phyloP scores from a whole-genome alignment of 2,329 filamentous ascomycete genomes.

The Ceratocystis ficicola region DNA sequence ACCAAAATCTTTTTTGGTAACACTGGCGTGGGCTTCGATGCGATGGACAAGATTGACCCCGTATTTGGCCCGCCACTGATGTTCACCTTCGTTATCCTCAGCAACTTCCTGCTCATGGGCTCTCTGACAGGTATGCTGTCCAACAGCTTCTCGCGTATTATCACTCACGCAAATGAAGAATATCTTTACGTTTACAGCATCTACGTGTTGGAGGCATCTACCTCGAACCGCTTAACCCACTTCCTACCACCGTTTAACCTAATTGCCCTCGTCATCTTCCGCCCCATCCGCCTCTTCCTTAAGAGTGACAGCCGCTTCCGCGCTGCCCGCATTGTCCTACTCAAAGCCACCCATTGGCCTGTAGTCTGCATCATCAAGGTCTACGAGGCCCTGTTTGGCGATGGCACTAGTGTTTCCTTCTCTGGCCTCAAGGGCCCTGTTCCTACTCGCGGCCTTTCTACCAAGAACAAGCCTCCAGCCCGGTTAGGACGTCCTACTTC shows the following conservation, averaged over 20 bases:
- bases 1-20: conserved; percentile 74
- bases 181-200: conserved; percentile 65
- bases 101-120: conserved; percentile 66
- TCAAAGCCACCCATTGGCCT: conserved; percentile 52
- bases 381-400: conserved; percentile 47
- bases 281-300: conserved; percentile 58
- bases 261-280: conserved; percentile 56
- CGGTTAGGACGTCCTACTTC: conserved; percentile 7
- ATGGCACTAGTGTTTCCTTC: conserved; percentile 34
- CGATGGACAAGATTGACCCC: conserved; percentile 48
- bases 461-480: background rate
- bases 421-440: conserved; percentile 36
- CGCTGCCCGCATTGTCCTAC: conserved; percentile 46
- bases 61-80: conserved; percentile 49
- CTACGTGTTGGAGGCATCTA: conserved; percentile 54
- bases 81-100: conserved; percentile 64
- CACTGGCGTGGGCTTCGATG: conserved; percentile 60
- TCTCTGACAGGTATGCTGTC: conserved; percentile 67
- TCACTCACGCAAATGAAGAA: conserved; percentile 55
- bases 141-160: conserved; percentile 58
- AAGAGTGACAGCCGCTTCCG: conserved; percentile 52
- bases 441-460: conserved; percentile 18
- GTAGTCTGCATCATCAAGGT: conserved; percentile 56
- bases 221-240: conserved; percentile 55
- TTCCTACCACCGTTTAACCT: conserved; percentile 65